Conservation (phyloP, 805 yeast genomes). For the Kuraishia cidri region DNA sequence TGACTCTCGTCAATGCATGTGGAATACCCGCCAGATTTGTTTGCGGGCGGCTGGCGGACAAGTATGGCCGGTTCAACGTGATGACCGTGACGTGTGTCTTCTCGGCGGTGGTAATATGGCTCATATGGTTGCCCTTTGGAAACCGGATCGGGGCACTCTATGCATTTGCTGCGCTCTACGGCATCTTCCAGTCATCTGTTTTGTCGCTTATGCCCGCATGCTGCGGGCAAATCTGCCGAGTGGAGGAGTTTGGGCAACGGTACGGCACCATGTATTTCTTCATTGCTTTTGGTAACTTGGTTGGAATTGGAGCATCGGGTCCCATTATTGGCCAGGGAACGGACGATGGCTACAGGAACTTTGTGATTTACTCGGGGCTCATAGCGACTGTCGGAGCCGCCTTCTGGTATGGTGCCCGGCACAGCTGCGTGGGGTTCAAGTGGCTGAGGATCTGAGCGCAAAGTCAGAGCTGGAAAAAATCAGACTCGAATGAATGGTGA, state of each 20-base stretch:
- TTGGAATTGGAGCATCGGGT: constrained; percentile 20
- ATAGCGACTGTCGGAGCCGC: background rate
- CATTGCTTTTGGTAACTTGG: constrained; percentile 21
- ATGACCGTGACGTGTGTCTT: constrained; percentile 25
- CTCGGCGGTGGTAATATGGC: constrained; percentile 33
- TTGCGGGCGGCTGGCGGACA: constrained; percentile 35
- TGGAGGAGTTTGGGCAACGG: constrained; percentile 53
- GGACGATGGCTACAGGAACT: constrained; percentile 22
- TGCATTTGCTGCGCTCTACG: constrained; percentile 41
- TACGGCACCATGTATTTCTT: constrained; percentile 50
- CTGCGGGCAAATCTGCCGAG: constrained; percentile 44
- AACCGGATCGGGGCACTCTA: constrained; percentile 26
- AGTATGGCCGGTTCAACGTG: constrained; percentile 32
- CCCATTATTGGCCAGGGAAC: constrained; percentile 23
- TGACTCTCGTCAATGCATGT: constrained; percentile 32
- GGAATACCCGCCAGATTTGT: constrained; percentile 36
- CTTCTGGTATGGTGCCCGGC: background rate
- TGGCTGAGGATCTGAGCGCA: too few species aligned
- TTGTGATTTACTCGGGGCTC: constrained; percentile 25
- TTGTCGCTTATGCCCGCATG: constrained; percentile 56
- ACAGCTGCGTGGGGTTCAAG: background rate
- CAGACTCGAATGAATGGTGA: too few species aligned
- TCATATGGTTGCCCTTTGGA: constrained; percentile 64
- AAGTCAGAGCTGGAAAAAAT: too few species aligned
- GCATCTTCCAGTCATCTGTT: constrained; percentile 48